Base-by-base conservation (phyloP, 805 yeast genomes). In the Kluyveromyces lactis region DNA sequence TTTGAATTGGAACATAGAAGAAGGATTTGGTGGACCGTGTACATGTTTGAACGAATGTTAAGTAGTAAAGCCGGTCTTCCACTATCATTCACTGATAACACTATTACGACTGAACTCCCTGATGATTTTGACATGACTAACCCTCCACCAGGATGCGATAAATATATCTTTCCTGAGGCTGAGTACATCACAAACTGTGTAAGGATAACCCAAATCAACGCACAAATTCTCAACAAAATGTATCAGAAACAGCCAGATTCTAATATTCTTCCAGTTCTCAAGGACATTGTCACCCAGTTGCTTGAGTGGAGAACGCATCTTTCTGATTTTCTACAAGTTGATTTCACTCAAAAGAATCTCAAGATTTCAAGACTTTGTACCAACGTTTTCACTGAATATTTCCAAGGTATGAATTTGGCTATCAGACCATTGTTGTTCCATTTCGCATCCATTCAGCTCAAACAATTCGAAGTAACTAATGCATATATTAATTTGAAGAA, bases 1-100 rank as follows among this genome's bases (percentile, higher is more conserved):
- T 73, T 74, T 49, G 90, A 81, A 66, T 78, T 82, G 48, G 95
- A 89, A 48, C 87, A 84, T 58, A 70, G 95, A 38, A 72, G 95
- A 53, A 73, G 89, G 42, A 61, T 86, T 26, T 87, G 90, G 67
- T 87, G 96, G 96, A 80, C 87, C 31, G 77, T 81, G 24, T 86
- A 85, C 60, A 76, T 80, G 59, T 74, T 85, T 49, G 97, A 87
- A 62, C 63, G 90, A 58, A 82, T 83, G 90, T 60, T 83, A 30
- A 80, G 86, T 5, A 80, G 89, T 10, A 83, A 83, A 52, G 89
- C 89, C 0, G 94, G 94, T 1, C 61, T 83, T 18, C 94, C 94
- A 0, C 57, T 83, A 31, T 77, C 86, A 39, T 72, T 89, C 43
- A 80, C 92, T 0, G 92, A 83, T 54, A 84, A 81, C 42, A 83